Evolutionary conservation across 495 filamentous ascomycete genomes (phyloP).

Genomic region (Chaetomium cochliodes): DNA sequence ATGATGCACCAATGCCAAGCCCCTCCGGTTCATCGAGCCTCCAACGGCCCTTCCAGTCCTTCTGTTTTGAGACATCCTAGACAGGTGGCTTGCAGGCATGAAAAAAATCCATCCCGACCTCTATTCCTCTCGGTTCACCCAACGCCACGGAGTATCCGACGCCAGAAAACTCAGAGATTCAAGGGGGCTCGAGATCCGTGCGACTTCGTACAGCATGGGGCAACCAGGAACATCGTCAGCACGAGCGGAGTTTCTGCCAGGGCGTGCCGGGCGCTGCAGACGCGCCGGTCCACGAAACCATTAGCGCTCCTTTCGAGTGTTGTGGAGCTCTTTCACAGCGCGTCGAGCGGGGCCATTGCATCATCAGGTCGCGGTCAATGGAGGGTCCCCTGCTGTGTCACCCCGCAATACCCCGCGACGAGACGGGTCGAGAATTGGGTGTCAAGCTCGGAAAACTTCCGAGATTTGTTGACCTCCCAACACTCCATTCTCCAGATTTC

Average conservation of each 20-base stretch:
- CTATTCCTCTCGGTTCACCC: neutral
- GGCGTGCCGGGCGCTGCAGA: neutral
- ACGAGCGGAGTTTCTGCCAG: neutral
- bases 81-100: neutral
- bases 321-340: neutral
- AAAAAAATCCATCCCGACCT: neutral
- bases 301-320: conserved; percentile 6
- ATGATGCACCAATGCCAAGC: conserved; percentile 6
- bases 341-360: conserved; percentile 15
- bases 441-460: neutral
- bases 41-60: neutral
- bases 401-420: conserved; percentile 16
- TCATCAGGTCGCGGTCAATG: neutral
- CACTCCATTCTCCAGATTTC: neutral
- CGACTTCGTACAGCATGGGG: neutral
- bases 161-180: neutral
- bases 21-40: neutral
- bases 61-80: neutral
- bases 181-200: neutral
- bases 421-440: neutral
- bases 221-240: neutral
- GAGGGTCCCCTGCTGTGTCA: too few species aligned
- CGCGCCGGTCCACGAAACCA: neutral
- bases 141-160: neutral
- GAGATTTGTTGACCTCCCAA: neutral